These are phyloP conservation scores for Ceratocystis eucalypticola DNA, from an alignment of 2,329 filamentous ascomycete genomes.

Conservation along the genomic window DNA sequence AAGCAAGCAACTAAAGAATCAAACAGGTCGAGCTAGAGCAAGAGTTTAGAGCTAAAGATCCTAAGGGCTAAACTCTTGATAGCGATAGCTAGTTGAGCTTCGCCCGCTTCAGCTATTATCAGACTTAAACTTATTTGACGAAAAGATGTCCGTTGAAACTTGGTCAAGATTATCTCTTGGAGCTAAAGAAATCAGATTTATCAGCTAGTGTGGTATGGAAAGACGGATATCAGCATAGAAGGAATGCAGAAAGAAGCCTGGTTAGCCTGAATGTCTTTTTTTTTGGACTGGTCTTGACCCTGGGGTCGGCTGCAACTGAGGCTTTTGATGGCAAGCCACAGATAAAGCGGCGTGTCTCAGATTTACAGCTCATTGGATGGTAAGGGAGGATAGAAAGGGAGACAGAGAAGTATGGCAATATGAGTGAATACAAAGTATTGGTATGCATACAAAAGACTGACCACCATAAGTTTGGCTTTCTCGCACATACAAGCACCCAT, in stretches of 20 bases:
- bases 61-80: not conserved
- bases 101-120: too few relatives aligned
- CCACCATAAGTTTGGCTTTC: not conserved
- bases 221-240: not conserved
- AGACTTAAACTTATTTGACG: too few relatives aligned
- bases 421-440: not conserved
- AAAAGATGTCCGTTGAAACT: not conserved
- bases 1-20: not conserved
- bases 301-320: not conserved
- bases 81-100: too few relatives aligned
- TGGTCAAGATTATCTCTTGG: not conserved
- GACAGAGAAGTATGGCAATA: not conserved
- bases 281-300: too few relatives aligned
- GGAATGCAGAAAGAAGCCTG: not conserved
- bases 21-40: not conserved
- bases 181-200: not conserved
- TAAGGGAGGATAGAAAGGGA: not conserved
- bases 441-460: not conserved
- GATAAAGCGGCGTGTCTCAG: not conserved
- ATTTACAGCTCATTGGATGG: not conserved
- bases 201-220: not conserved
- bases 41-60: not conserved
- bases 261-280: not conserved
- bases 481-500: not conserved
- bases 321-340: not conserved